phyloP scores from a whole-genome alignment of 2,329 filamentous ascomycete species.

The Cladosporium phlei region DNA sequence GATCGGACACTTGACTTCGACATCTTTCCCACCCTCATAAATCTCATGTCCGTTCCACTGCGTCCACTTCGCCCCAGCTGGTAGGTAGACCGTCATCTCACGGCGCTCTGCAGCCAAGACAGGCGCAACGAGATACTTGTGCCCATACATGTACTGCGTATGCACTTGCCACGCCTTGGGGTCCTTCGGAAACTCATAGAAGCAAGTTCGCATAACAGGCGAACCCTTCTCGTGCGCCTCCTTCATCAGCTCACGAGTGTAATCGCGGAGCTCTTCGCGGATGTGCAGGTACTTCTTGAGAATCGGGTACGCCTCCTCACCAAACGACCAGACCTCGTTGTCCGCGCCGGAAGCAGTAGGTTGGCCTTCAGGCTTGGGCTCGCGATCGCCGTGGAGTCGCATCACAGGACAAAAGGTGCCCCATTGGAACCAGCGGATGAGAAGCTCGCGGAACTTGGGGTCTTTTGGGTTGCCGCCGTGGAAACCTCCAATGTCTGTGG shows the following conservation, averaged over 20 bases:
- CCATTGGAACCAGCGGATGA: slow-evolving; percentile 67
- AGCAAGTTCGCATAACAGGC: slow-evolving; percentile 59
- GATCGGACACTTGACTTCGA: slow-evolving; percentile 19
- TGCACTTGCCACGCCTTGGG: slow-evolving; percentile 52
- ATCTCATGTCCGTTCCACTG: slow-evolving; percentile 31
- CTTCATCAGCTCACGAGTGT: slow-evolving; percentile 55
- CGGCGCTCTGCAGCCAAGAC: slow-evolving; percentile 48
- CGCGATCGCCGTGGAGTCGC: slow-evolving; percentile 61
- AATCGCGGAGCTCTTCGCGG: slow-evolving; percentile 54
- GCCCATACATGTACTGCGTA: slow-evolving; percentile 61
- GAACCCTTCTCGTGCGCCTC: slow-evolving; percentile 56
- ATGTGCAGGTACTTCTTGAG: slow-evolving; percentile 56
- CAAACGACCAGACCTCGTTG: slow-evolving; percentile 65
- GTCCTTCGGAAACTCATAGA: slow-evolving; percentile 60
- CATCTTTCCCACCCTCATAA: slow-evolving; percentile 16
- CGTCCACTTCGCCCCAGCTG: slow-evolving; percentile 44
- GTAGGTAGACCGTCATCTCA: slow-evolving; percentile 50
- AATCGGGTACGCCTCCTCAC: slow-evolving; percentile 55
- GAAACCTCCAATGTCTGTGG: slow-evolving; percentile 66
- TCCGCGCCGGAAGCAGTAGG: slow-evolving; percentile 42
- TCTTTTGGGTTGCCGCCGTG: slow-evolving; percentile 59
- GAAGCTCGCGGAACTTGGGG: slow-evolving; percentile 55
- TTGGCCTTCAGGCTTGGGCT: slow-evolving; percentile 47
- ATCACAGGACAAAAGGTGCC: slow-evolving; percentile 64
- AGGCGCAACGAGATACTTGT: slow-evolving; percentile 55